Evolutionary conservation across 2,329 filamentous ascomycete species (phyloP).

Genomic region (Colletotrichum paranaense): DNA sequence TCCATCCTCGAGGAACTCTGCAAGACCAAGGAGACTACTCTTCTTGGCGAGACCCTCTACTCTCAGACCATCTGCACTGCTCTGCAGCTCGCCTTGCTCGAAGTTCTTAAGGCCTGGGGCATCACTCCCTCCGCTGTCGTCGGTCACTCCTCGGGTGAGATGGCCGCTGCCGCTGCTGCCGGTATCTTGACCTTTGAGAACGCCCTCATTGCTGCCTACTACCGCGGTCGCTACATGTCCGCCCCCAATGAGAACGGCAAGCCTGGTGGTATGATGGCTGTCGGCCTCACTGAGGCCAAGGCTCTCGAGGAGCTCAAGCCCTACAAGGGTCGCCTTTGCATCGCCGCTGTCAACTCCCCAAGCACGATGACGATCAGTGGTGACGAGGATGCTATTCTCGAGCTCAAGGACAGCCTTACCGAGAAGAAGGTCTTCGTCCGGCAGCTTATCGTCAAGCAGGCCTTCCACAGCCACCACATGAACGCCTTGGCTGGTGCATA

Average conservation of each 20-base stretch:
- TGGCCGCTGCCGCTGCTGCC: conserved; percentile 53
- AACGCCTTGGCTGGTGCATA: conserved; percentile 41
- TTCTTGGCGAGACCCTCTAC: conserved; percentile 40
- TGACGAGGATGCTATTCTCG: conserved; percentile 40
- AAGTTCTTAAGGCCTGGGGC: not conserved
- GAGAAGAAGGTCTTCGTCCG: conserved; percentile 41
- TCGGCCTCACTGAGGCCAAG: conserved; percentile 43
- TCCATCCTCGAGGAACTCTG: conserved; percentile 46
- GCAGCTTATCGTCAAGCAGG: conserved; percentile 41
- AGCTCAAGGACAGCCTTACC: conserved; percentile 39
- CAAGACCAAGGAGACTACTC: conserved; percentile 42
- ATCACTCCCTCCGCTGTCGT: conserved; percentile 49
- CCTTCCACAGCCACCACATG: conserved; percentile 47
- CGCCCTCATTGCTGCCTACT: conserved; percentile 46
- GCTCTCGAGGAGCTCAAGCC: conserved; percentile 39
- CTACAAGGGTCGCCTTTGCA: conserved; percentile 41
- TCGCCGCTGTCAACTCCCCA: conserved; percentile 48
- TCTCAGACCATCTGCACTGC: conserved; percentile 44
- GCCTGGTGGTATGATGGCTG: conserved; percentile 52
- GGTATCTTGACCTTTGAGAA: conserved; percentile 46
- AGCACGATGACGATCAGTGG: conserved; percentile 43
- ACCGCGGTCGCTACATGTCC: conserved; percentile 44
- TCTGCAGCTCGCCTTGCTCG: not conserved
- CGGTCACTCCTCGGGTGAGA: conserved; percentile 58
- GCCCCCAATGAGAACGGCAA: conserved; percentile 38